Percentiles rank a stretch among this genome's conserved stretches.
Evolutionary conservation across 345 rosid species (phyloP).

Genomic region (Lumnitzera racemosa): DNA sequence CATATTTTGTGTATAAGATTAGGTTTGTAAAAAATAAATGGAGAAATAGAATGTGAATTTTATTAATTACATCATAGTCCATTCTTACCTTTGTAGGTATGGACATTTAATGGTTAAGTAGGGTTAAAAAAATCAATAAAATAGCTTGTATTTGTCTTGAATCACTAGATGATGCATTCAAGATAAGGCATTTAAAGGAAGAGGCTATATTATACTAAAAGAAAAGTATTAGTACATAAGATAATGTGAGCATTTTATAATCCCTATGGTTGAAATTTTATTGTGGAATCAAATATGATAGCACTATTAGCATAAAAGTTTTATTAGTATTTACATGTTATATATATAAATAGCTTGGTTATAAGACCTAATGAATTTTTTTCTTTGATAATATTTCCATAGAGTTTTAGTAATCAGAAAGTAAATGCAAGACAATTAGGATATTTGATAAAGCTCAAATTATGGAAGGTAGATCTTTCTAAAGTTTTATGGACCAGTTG

Average conservation of each 20-base stretch:
- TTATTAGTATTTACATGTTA: no score
- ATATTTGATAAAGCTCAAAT: constrained; percentile 14
- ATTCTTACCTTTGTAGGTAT: no score
- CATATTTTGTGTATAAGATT: no score
- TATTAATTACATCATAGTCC: no score
- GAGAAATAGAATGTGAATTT: no score
- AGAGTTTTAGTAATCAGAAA: no score
- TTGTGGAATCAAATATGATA: constrained; percentile 30
- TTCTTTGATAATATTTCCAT: no score
- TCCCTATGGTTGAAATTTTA: constrained; percentile 50
- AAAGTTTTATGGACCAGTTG: constrained; percentile 14
- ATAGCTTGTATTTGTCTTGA: neutral
- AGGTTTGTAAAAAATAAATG: no score
- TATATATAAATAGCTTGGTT: no score
- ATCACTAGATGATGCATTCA: constrained; percentile 1
- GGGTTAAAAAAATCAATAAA: no score
- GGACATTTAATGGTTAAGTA: no score
- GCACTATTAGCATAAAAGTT: neutral
- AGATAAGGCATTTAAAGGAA: constrained; percentile 13
- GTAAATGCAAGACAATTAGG: constrained; percentile 24
- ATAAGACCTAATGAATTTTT: no score
- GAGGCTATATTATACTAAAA: constrained; percentile 37
- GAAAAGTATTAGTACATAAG: constrained; percentile 29
- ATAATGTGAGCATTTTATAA: constrained; percentile 36
- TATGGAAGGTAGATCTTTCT: constrained; percentile 20